A percentile compares a stretch with the other conserved stretches of the same genome.
Conservation (phyloP, 768 basidiomycete genomes). For the Rhodotorula sphaerocarpa region DNA sequence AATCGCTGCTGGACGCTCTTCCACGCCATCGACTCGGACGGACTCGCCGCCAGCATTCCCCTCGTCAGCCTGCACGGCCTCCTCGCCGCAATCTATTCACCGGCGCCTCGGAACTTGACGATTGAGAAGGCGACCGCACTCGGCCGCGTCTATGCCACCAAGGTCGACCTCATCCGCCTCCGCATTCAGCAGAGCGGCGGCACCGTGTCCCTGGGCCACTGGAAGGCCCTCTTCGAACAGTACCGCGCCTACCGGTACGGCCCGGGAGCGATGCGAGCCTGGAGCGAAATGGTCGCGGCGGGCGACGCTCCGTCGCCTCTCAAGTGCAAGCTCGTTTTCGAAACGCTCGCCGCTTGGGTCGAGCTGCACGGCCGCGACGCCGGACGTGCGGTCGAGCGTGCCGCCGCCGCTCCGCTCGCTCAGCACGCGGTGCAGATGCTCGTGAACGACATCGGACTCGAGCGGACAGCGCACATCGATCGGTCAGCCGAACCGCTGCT, state of each 20-base stretch:
- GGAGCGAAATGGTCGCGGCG: conserved; percentile 25
- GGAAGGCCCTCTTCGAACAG: conserved; percentile 11
- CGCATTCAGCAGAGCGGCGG: conserved; percentile 18
- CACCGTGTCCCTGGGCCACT: conserved; percentile 4
- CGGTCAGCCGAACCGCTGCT: conserved; percentile 10
- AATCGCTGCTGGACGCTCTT: conserved; percentile 16
- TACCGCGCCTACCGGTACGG: conserved; percentile 24
- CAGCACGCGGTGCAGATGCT: conserved; percentile 8
- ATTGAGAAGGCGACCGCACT: conserved; percentile 3
- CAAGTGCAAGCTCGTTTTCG: not conserved
- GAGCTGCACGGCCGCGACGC: conserved; percentile 22
- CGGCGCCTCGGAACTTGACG: not conserved
- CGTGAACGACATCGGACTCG: not conserved
- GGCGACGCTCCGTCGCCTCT: not conserved
- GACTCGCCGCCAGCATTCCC: conserved; percentile 8
- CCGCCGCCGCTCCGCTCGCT: conserved; percentile 23
- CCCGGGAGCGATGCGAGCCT: conserved; percentile 12
- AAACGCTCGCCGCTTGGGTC: conserved; percentile 24
- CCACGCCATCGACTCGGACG: conserved; percentile 19
- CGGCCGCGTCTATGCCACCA: conserved; percentile 11
- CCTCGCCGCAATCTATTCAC: conserved; percentile 21
- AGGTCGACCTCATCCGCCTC: conserved; percentile 26
- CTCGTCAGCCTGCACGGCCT: conserved; percentile 23
- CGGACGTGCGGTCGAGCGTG: conserved; percentile 12
- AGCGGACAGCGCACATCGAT: conserved; percentile 2